Percentiles rank a stretch among this genome's conserved stretches.
Conservation (phyloP, 257 asterid genomes). For the Datura wrightii region DNA sequence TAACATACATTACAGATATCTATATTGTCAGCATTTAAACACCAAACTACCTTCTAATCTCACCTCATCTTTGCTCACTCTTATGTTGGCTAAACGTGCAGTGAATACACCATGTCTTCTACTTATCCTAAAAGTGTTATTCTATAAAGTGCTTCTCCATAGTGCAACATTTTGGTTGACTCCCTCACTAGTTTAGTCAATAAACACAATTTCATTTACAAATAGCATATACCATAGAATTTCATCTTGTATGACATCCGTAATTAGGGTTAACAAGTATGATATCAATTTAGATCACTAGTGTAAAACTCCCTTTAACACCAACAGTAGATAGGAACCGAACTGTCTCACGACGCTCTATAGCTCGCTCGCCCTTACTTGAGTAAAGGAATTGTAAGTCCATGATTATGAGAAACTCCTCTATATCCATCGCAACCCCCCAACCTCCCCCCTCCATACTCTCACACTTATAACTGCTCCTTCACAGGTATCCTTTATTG, state of each 20-base stretch:
- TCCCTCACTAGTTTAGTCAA: neutral
- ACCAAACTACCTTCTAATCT: neutral
- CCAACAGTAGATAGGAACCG: too few species aligned
- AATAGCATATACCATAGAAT: neutral
- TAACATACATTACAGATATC: neutral
- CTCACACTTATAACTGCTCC: neutral
- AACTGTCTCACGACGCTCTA: too few species aligned
- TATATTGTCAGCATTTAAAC: neutral
- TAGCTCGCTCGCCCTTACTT: too few species aligned
- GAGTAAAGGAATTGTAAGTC: neutral
- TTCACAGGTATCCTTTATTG: neutral
- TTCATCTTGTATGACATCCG: neutral
- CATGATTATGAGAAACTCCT: neutral
- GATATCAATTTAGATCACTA: neutral
- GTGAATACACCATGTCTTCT: neutral
- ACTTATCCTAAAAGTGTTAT: neutral
- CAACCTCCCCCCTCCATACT: neutral
- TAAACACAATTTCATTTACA: neutral
- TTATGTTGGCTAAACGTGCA: neutral
- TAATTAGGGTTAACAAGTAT: neutral
- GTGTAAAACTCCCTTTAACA: neutral
- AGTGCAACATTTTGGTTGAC: neutral
- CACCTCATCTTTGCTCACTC: neutral
- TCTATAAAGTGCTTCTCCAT: slow-evolving; percentile 4
- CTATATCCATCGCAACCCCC: neutral